Evolutionary conservation across 805 yeast genomes (phyloP), one percentile per base, ranked within the genome.

Genomic region (Wickerhamiella sergipiensis): DNA sequence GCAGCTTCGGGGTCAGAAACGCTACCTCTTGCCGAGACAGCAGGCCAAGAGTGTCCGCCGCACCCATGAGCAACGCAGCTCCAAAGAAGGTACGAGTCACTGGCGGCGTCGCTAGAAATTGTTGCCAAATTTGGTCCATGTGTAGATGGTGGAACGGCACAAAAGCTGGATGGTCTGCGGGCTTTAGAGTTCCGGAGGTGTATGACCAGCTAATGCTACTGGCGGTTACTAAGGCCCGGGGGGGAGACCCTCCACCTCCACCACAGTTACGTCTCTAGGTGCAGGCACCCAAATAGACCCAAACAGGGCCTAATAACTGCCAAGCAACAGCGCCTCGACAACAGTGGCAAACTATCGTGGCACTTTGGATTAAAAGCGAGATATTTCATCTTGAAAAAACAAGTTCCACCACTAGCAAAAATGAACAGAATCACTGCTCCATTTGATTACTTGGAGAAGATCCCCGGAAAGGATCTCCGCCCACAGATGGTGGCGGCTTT

Each of bases 381-480:
- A n/a, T n/a, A n/a, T n/a, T n/a, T n/a, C n/a, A n/a, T n/a, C n/a
- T n/a, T n/a, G n/a, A n/a, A n/a, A n/a, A n/a, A n/a, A n/a, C n/a
- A n/a, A n/a, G n/a, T n/a, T n/a, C n/a, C n/a, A n/a, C n/a, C n/a
- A n/a, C n/a, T n/a, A n/a, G n/a, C n/a, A n/a, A n/a, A 26, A 6
- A 44, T 29, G 38, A 23, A 45, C 29, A 6, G 26, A 5, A 29
- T 45, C 17, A 45, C 38, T 24, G 72, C 69, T 1, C 86, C 87
- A 1, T 81, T 70, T 56, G 57, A 63, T 3, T 79, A 81, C 58
- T 65, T 81, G 10, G 66, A 69, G 18, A 58, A 67, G 10, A 72
- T 72, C 26, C 73, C 76, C 0, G 86, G 86, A 12, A 81, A 81
- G 61, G 76, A 78, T 49, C 59, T 81, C 51, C 67, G 86, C 39